Percentiles rank a stretch among this genome's conserved stretches.
Conservation (phyloP, 139 green algal genomes). For the Chlorella sp. region DNA sequence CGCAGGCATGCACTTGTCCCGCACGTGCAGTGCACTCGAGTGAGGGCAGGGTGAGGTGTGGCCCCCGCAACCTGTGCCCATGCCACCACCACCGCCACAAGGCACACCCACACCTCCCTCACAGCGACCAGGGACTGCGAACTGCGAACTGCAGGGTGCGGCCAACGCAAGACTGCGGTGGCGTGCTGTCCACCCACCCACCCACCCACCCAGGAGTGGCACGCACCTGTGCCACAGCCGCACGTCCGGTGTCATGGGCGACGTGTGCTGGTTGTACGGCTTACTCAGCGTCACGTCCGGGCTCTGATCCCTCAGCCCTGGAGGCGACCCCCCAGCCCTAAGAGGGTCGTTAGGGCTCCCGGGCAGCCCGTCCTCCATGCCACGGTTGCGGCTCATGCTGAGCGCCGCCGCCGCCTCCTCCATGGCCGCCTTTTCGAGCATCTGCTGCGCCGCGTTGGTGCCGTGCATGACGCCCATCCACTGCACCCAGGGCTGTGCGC, state of each 20-base stretch:
- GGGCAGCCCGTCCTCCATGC: no score
- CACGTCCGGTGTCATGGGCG: constrained; percentile 73
- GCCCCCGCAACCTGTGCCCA: neutral
- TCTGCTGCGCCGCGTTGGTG: constrained; percentile 48
- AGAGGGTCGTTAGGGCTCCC: no score
- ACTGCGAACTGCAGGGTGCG: no score
- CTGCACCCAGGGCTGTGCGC: constrained; percentile 56
- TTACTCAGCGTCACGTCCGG: constrained; percentile 39
- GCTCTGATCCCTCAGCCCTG: constrained; percentile 12
- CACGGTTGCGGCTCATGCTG: constrained; percentile 40
- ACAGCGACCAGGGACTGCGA: no score
- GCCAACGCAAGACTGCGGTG: no score
- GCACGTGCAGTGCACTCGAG: no score
- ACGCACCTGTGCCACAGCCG: constrained; percentile 86
- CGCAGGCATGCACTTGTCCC: no score
- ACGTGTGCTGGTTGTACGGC: constrained; percentile 20
- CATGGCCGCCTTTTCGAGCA: constrained; percentile 75
- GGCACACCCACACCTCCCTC: no score
- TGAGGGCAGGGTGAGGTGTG: no score
- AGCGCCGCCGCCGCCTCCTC: constrained; percentile 77
- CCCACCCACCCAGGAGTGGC: no score
- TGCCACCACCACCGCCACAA: constrained; percentile 50
- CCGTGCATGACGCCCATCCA: constrained; percentile 76
- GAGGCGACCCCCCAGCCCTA: no score
- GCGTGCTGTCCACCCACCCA: no score